A percentile compares a stretch with the other conserved stretches of the same genome.
Evolutionary conservation across 352 stramenopile genomes (phyloP).

Genomic region (Globisporangium acanthophoron): DNA sequence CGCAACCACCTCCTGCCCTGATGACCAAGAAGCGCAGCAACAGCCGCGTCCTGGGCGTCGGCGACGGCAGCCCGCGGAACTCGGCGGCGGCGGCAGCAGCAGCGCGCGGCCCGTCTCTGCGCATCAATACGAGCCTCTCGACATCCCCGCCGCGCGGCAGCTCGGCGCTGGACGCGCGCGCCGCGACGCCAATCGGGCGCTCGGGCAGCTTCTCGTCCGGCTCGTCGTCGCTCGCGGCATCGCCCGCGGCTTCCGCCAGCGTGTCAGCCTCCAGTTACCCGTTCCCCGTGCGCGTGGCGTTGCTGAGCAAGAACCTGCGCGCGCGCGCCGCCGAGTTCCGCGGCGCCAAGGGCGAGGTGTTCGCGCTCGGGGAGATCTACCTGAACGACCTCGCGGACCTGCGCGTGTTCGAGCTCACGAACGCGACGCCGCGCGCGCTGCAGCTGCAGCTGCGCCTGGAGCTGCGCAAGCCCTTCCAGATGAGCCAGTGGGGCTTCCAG

Average conservation of each 20-base stretch:
- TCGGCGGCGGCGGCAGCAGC: background rate
- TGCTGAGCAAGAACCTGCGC: slow-evolving; percentile 63
- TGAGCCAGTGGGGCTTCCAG: slow-evolving; percentile 74
- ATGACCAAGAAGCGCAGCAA: slow-evolving; percentile 18
- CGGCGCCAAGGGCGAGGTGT: slow-evolving; percentile 42
- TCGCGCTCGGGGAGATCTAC: slow-evolving; percentile 80
- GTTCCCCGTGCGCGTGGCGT: slow-evolving; percentile 34
- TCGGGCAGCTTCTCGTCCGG: slow-evolving; percentile 16
- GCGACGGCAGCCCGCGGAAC: background rate
- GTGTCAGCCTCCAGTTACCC: slow-evolving; percentile 17
- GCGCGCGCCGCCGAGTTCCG: slow-evolving; percentile 42
- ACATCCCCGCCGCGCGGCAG: slow-evolving; percentile 2
- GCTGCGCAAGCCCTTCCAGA: slow-evolving; percentile 78
- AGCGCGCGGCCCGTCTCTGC: slow-evolving; percentile 2
- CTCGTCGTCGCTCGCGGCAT: slow-evolving; percentile 13
- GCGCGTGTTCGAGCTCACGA: slow-evolving; percentile 75
- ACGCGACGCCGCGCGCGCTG: slow-evolving; percentile 43
- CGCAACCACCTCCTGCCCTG: background rate
- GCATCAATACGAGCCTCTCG: slow-evolving; percentile 15
- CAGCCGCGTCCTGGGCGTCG: slow-evolving; percentile 5
- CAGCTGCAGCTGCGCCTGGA: slow-evolving; percentile 66
- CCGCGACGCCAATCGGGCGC: slow-evolving; percentile 3
- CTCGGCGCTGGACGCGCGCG: background rate
- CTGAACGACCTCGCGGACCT: slow-evolving; percentile 84
- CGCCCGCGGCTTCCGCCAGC: slow-evolving; percentile 13